Base-by-base conservation (phyloP, 2,329 filamentous ascomycete genomes). In the Rugonectria rugulosa region DNA sequence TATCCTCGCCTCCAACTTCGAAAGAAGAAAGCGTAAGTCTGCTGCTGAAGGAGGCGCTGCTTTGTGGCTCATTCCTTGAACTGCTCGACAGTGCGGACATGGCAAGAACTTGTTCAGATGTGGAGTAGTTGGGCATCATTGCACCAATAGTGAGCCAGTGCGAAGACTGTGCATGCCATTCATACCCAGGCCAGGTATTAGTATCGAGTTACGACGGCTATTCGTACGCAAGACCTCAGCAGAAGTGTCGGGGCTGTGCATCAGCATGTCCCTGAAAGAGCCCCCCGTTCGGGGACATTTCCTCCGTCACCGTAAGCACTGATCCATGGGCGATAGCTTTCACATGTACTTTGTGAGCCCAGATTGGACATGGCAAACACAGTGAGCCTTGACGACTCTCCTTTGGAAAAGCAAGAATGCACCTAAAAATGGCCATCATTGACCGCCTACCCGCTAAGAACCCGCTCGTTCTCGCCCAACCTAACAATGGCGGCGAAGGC, bases 241-340 rank as follows among this genome's bases (percentile, higher is more conserved):
- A 50, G 38, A 27, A 31, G 20, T n/a, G 19, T 26, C 6, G 55
- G 49, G 55, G 55, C 55, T 54, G 55, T 57, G 55, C 43, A 27
- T n/a, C n/a, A 15, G 19, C 7, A 42, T 41, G 19, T 42, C 38
- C 7, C 38, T 12, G 37, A n/a, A 34, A 34, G 31, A 6, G 31
- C 24, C 24, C 11, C 24, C 24, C 11, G 6, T 27, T 6, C 6
- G 6, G 24, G 6, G 24, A 27, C 24, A n/a, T 27, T 27, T 27
- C 24, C 24, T 11, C 11, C 11, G 24, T 27, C 24, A 6, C 11
- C 24, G 11, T 32, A 9, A 32, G 5, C 29, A 32, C 12, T 32
- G 10, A 10, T 14, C 29, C n/a, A 32, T 32, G 5, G 29, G 29
- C n/a, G 29, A 14, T 32, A 14, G 29, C 29, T 32, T 32, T n/a